Evolutionary conservation across 768 basidiomycete species (phyloP).

Genomic region (Sutorius australiensis): DNA sequence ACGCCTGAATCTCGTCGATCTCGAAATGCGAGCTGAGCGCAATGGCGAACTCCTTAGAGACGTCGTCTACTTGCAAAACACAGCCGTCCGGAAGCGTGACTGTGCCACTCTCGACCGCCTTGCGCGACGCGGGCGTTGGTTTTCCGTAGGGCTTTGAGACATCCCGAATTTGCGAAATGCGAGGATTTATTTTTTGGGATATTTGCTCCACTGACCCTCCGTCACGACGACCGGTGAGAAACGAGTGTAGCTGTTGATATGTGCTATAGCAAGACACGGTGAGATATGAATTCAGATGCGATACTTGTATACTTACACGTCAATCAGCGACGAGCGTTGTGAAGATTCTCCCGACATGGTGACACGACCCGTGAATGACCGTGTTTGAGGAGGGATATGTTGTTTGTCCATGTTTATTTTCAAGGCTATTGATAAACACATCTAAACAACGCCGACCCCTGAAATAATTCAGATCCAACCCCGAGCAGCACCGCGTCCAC

Average conservation of each 20-base stretch:
- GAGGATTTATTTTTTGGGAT: slow-evolving; percentile 53
- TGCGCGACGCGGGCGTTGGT: slow-evolving; percentile 64
- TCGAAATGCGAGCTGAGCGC: slow-evolving; percentile 70
- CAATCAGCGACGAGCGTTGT: slow-evolving; percentile 66
- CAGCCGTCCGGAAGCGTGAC: slow-evolving; percentile 68
- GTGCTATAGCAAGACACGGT: slow-evolving; percentile 40
- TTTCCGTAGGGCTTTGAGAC: slow-evolving; percentile 64
- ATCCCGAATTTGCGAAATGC: slow-evolving; percentile 53
- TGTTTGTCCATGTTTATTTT: slow-evolving; percentile 25
- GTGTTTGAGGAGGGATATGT: slow-evolving; percentile 7
- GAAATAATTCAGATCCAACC: slow-evolving; percentile 49
- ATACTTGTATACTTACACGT: slow-evolving; percentile 43
- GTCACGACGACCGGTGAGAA: slow-evolving; percentile 57
- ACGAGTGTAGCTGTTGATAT: slow-evolving; percentile 58
- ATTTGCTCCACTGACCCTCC: slow-evolving; percentile 56
- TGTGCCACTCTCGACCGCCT: slow-evolving; percentile 61
- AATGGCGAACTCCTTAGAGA: slow-evolving; percentile 64
- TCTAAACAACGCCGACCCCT: slow-evolving; percentile 8
- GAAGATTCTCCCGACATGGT: slow-evolving; percentile 45
- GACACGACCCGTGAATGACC: slow-evolving; percentile 1
- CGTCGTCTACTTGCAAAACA: slow-evolving; percentile 57
- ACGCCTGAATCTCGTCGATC: slow-evolving; percentile 79
- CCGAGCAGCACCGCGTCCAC: slow-evolving; percentile 69
- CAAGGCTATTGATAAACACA: slow-evolving; percentile 23
- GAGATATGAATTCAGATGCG: not conserved